Conservation (phyloP, 371 early-diverging fungal genomes). For the Chytridium lagenaria region DNA sequence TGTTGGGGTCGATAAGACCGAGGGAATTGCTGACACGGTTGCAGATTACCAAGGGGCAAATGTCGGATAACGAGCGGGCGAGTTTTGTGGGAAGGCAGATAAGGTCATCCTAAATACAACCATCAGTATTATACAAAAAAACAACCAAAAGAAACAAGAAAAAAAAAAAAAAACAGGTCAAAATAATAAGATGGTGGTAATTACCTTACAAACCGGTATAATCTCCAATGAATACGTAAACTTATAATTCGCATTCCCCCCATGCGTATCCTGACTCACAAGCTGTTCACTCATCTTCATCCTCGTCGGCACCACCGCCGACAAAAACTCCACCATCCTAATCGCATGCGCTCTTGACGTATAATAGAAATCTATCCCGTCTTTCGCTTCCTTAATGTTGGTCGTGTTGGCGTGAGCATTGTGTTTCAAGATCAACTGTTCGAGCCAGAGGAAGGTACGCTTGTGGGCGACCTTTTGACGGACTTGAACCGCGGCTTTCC, state of each 20-base stretch:
- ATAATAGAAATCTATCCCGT: conserved; percentile 99
- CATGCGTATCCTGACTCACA: conserved; percentile 96
- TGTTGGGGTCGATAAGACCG: conserved; percentile 84
- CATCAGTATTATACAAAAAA: not conserved
- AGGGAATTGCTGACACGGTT: conserved; percentile 86
- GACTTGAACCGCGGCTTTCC: conserved; percentile 99
- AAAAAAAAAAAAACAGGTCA: not conserved
- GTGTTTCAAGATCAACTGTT: conserved; percentile 98
- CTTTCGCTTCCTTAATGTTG: conserved; percentile 97
- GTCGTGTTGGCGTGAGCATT: conserved; percentile 95
- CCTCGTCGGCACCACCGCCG: conserved; percentile 83
- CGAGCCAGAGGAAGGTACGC: conserved; percentile 97
- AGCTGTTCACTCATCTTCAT: conserved; percentile 94
- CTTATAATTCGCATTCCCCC: conserved; percentile 93
- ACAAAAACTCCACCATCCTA: conserved; percentile 96
- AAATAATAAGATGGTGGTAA: not conserved
- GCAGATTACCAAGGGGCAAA: conserved; percentile 83
- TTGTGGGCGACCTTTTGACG: conserved; percentile 97
- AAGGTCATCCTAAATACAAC: conserved; percentile 79
- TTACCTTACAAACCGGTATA: conserved; percentile 89
- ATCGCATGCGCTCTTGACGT: conserved; percentile 89
- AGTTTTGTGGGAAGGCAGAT: conserved; percentile 86
- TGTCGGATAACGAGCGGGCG: conserved; percentile 84
- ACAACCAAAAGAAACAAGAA: not conserved
- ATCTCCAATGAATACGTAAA: conserved; percentile 97